Percentiles rank a stretch among this genome's conserved stretches.
Conservation (phyloP, 768 basidiomycete genomes). For the Coprinellus aureogranulatus region DNA sequence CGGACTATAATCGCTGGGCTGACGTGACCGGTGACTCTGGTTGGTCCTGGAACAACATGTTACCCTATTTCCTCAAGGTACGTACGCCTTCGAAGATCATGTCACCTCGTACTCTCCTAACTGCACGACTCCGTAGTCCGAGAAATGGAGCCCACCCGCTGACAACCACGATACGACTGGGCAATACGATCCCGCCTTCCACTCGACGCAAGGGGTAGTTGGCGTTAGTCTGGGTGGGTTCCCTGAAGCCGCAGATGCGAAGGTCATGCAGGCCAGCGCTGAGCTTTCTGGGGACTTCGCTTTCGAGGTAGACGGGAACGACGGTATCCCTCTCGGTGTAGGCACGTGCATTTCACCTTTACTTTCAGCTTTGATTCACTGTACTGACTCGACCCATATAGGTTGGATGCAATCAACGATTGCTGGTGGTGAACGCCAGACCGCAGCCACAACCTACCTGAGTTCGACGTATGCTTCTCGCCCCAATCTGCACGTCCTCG, state of each 20-base stretch:
- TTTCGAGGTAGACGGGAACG: constrained; percentile 41
- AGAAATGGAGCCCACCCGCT: constrained; percentile 25
- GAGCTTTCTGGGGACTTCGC: constrained; percentile 36
- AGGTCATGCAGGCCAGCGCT: constrained; percentile 30
- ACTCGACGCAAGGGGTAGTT: constrained; percentile 25
- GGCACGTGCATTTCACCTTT: constrained; percentile 21
- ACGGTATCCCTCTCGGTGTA: constrained; percentile 39
- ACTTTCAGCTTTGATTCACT: not conserved
- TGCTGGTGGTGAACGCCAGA: constrained; percentile 12
- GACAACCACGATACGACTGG: constrained; percentile 29
- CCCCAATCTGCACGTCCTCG: constrained; percentile 28
- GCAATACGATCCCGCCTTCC: constrained; percentile 31
- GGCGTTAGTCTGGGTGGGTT: constrained; percentile 25
- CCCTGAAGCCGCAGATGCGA: constrained; percentile 26
- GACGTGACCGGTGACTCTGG: constrained; percentile 39
- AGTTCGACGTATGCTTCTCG: constrained; percentile 22
- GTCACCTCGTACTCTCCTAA: not conserved
- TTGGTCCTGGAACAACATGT: constrained; percentile 36
- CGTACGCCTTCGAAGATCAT: not conserved
- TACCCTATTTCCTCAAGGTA: constrained; percentile 27
- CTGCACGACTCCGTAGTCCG: constrained; percentile 19
- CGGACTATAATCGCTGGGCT: constrained; percentile 55
- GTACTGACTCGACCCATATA: not conserved
- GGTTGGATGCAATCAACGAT: constrained; percentile 11
- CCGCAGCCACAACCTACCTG: constrained; percentile 31